Percentiles rank a stretch among this genome's conserved stretches.
phyloP scores from a whole-genome alignment of 176 grass and related monocot species.

The Eragrostis curvula region DNA sequence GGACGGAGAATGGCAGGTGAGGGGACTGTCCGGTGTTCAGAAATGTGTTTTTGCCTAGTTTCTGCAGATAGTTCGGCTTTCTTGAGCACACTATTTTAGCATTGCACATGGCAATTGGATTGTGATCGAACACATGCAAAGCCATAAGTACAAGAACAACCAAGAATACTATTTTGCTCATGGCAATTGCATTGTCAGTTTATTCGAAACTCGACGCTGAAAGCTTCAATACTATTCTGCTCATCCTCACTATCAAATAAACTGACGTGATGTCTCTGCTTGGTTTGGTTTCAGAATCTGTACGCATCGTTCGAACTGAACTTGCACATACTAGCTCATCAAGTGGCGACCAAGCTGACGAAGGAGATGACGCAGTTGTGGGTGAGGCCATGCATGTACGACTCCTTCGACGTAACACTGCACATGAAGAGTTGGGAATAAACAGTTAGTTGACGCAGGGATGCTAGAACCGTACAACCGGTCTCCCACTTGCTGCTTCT shows the following conservation, averaged over 20 bases:
- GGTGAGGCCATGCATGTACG: conserved; percentile 25
- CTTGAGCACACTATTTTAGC: background rate
- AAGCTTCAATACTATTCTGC: background rate
- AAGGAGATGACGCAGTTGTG: conserved; percentile 35
- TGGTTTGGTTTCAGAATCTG: conserved; percentile 25
- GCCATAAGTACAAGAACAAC: background rate
- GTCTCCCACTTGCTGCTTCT: conserved; percentile 32
- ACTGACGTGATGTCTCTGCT: background rate
- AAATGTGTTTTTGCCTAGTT: background rate
- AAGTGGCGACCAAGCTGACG: conserved; percentile 16
- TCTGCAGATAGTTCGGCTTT: background rate
- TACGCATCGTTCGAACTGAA: conserved; percentile 2
- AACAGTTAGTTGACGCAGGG: conserved; percentile 18
- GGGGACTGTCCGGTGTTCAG: background rate
- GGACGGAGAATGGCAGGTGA: background rate
- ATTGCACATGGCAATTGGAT: background rate
- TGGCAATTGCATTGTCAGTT: background rate
- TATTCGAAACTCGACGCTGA: background rate
- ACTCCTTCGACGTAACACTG: conserved; percentile 15
- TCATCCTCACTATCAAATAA: background rate
- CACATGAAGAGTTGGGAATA: conserved; percentile 32
- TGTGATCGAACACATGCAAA: background rate
- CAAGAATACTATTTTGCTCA: background rate
- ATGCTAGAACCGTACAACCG: background rate
- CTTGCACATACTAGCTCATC: background rate